Evolutionary conservation across 805 yeast species (phyloP).

Genomic region (Citeromyces nyonsensis): DNA sequence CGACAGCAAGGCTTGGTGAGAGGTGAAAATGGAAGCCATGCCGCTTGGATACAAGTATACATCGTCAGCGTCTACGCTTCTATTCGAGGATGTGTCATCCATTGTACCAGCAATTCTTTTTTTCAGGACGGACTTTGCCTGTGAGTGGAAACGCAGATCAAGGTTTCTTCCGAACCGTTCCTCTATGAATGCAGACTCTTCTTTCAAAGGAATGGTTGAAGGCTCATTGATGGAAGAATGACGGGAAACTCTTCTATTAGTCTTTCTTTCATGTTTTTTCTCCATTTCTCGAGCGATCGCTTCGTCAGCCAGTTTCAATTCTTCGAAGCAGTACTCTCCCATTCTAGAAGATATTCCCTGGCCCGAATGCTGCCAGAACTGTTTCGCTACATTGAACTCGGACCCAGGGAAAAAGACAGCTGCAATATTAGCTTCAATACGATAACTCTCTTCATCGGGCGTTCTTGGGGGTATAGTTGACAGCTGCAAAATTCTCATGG

Average conservation of each 20-base stretch:
- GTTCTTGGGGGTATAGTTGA: constrained; percentile 53
- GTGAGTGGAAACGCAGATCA: constrained; percentile 58
- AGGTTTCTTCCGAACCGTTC: constrained; percentile 84
- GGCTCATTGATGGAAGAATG: constrained; percentile 2
- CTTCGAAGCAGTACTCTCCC: constrained; percentile 71
- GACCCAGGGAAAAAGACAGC: constrained; percentile 62
- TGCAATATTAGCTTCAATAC: constrained; percentile 55
- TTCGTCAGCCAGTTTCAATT: constrained; percentile 23
- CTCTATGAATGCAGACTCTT: constrained; percentile 58
- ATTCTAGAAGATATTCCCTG: constrained; percentile 88
- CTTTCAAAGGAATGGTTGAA: constrained; percentile 16
- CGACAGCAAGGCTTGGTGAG: constrained; percentile 34
- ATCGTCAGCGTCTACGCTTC: constrained; percentile 18
- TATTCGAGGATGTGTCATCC: constrained; percentile 13
- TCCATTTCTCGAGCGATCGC: constrained; percentile 7
- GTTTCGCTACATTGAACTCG: constrained; percentile 51
- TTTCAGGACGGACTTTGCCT: constrained; percentile 62
- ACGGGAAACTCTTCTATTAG: constrained; percentile 2
- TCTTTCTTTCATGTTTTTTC: constrained; percentile 4
- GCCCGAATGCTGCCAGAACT: constrained; percentile 95
- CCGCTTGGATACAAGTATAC: constrained; percentile 83
- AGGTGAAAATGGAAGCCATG: constrained; percentile 80
- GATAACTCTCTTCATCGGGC: constrained; percentile 40
- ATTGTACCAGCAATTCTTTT: constrained; percentile 61
- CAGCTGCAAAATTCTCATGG: constrained; percentile 54